Conservation (phyloP, 306 rosid genomes). For the Trichosanthes truncata region DNA sequence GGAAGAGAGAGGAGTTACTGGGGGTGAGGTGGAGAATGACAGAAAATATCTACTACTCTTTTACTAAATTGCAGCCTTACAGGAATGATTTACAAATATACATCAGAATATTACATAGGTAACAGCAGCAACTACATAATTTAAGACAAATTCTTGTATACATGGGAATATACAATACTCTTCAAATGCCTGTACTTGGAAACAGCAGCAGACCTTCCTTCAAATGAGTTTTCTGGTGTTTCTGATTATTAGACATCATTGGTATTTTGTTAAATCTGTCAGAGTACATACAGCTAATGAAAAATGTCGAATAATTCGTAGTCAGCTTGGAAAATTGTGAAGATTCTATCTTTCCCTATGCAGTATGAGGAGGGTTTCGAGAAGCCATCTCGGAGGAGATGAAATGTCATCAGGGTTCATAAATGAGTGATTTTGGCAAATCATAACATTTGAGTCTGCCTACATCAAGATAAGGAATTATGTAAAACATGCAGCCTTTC, state of each 20-base stretch:
- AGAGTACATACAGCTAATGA: background rate
- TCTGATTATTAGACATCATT: background rate
- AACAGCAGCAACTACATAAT: background rate
- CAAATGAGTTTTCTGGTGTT: constrained; percentile 8
- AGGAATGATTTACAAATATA: constrained; percentile 5
- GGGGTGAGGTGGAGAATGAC: background rate
- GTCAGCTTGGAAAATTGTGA: background rate
- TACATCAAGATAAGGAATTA: background rate
- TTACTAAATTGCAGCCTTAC: background rate
- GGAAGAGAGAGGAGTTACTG: background rate
- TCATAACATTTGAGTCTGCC: background rate
- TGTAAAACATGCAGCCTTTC: background rate
- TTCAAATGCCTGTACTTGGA: background rate
- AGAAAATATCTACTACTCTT: background rate
- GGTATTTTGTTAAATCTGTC: background rate
- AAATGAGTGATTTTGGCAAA: background rate
- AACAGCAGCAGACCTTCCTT: constrained; percentile 5
- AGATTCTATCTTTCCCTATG: background rate
- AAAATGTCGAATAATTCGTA: background rate
- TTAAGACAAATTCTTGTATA: background rate
- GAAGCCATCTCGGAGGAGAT: background rate
- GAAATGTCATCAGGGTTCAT: background rate
- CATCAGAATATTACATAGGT: background rate
- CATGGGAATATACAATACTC: constrained; percentile 4
- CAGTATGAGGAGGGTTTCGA: background rate